Percentiles rank a stretch among this genome's conserved stretches.
Evolutionary conservation across 257 asterid species (phyloP).

Genomic region (Primulina eburnea): DNA sequence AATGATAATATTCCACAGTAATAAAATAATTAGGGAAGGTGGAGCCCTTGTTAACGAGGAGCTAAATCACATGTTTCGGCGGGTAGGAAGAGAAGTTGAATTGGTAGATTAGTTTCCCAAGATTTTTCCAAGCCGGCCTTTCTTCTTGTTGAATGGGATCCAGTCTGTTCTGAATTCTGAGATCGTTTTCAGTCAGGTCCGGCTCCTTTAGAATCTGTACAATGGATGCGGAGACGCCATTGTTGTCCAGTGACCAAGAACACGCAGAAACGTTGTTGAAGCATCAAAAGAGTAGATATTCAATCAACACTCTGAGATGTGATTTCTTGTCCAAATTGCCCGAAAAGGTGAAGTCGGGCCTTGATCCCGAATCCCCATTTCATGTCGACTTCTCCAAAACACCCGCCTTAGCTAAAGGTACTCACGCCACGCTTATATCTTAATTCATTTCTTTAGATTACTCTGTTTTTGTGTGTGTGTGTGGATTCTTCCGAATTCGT

Average conservation of each 20-base stretch:
- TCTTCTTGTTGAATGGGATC: not conserved
- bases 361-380: slow-evolving; percentile 60
- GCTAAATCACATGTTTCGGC: not conserved
- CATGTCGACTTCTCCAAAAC: slow-evolving; percentile 41
- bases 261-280: slow-evolving; percentile 4
- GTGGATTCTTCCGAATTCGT: not conserved
- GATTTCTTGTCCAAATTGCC: slow-evolving; percentile 74
- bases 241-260: slow-evolving; percentile 34
- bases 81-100: not conserved
- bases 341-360: slow-evolving; percentile 41
- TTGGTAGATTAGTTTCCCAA: not conserved
- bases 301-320: slow-evolving; percentile 34
- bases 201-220: not conserved
- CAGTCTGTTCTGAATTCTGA: not conserved
- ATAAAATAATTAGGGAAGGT: too few relatives aligned
- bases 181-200: not conserved
- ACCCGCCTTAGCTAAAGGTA: slow-evolving; percentile 48
- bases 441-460: not conserved
- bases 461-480: not conserved
- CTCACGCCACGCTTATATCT: not conserved
- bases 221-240: slow-evolving; percentile 48
- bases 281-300: slow-evolving; percentile 15
- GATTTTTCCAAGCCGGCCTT: not conserved
- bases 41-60: too few relatives aligned
- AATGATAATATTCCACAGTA: too few relatives aligned